These are phyloP conservation scores for Stemphylium vesicarium DNA, from an alignment of 2,329 filamentous ascomycete species.

Conservation along the genomic window DNA sequence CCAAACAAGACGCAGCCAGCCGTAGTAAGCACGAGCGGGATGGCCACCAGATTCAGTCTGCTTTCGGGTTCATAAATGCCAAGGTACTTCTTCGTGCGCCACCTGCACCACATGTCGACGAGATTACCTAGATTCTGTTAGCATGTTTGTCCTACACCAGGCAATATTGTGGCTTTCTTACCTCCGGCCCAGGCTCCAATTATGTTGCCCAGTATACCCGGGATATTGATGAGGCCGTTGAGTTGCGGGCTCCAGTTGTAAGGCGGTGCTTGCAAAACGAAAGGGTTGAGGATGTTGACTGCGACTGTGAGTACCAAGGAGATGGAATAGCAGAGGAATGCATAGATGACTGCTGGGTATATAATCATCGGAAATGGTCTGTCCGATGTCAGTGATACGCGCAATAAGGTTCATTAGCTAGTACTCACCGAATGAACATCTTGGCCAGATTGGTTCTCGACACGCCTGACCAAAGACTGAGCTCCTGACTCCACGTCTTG, in stretches of 20 bases:
- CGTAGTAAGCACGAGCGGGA: slow-evolving; percentile 52
- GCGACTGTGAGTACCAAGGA: slow-evolving; percentile 48
- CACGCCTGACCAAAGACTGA: slow-evolving; percentile 45
- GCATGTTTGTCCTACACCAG: neutral
- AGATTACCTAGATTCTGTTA: slow-evolving; percentile 43
- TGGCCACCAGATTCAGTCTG: slow-evolving; percentile 50
- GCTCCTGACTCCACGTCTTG: slow-evolving; percentile 44
- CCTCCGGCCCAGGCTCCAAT: slow-evolving; percentile 51
- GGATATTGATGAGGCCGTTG: slow-evolving; percentile 51
- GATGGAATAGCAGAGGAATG: slow-evolving; percentile 49
- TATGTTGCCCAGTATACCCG: slow-evolving; percentile 53
- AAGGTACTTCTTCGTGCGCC: slow-evolving; percentile 48
- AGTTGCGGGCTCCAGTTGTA: slow-evolving; percentile 47
- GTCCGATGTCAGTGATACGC: neutral
- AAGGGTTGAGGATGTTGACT: slow-evolving; percentile 50
- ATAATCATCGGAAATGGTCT: slow-evolving; percentile 47
- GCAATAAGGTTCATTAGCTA: neutral
- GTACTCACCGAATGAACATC: slow-evolving; percentile 37
- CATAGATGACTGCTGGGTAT: slow-evolving; percentile 48
- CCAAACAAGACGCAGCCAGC: slow-evolving; percentile 55
- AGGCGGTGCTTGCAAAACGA: slow-evolving; percentile 50
- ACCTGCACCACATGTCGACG: slow-evolving; percentile 53
- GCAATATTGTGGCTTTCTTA: neutral
- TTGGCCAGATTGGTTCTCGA: slow-evolving; percentile 41
- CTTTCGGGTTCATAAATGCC: slow-evolving; percentile 57